These are phyloP conservation scores for Cafeteria roenbergensis DNA, from an alignment of 108 stramenopile genomes.

Conservation along the genomic window DNA sequence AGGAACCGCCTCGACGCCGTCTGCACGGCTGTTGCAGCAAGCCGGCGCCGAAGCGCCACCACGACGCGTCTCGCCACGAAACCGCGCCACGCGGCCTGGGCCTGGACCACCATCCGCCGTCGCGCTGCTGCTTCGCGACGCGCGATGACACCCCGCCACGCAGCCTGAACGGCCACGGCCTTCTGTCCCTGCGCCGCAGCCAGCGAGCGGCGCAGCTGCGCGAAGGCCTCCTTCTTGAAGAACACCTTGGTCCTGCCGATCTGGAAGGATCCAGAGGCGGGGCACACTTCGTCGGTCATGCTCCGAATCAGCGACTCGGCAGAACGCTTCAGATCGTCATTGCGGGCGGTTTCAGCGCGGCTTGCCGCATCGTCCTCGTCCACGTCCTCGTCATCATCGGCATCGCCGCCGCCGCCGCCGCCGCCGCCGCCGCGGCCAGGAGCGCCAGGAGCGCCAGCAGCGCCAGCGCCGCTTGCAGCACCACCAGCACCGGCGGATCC, in stretches of 20 bases:
- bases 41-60: slow-evolving; percentile 48
- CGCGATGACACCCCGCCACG: slow-evolving; percentile 58
- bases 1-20: slow-evolving; percentile 62
- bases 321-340: no score
- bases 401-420: no score
- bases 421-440: no score
- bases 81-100: slow-evolving; percentile 62
- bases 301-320: no score
- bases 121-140: slow-evolving; percentile 45
- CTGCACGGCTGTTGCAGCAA: slow-evolving; percentile 58
- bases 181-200: slow-evolving; percentile 57
- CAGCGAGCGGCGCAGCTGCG: slow-evolving; percentile 65
- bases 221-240: slow-evolving; percentile 78
- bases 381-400: no score
- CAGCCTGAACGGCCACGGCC: slow-evolving; percentile 62
- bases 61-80: slow-evolving; percentile 19
- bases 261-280: slow-evolving; percentile 48
- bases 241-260: slow-evolving; percentile 77
- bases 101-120: slow-evolving; percentile 43
- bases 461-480: no score
- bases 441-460: no score
- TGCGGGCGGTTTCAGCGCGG: no score
- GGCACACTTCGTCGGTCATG: no score
- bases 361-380: no score
- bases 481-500: no score